phyloP scores from a whole-genome alignment of 306 rosid species.

The Pachyrhizus erosus region DNA sequence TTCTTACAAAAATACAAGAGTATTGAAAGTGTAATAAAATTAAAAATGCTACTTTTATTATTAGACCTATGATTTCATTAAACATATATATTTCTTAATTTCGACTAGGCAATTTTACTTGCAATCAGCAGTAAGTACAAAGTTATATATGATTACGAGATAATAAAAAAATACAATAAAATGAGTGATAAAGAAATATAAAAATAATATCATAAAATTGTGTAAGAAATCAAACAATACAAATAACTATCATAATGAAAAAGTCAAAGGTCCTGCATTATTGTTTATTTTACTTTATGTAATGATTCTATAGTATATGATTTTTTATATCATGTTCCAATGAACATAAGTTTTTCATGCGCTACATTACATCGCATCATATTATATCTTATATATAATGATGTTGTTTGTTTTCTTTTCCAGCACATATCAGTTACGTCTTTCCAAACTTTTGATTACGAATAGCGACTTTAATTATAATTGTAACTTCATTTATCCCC shows the following conservation, averaged over 20 bases:
- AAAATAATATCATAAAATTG: neutral
- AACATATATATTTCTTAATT: too few relatives aligned
- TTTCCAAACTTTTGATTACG: neutral
- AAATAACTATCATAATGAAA: neutral
- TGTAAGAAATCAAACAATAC: neutral
- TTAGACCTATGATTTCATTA: too few relatives aligned
- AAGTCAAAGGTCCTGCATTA: constrained; percentile 40
- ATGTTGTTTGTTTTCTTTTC: neutral
- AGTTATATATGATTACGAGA: neutral
- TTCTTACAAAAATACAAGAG: too few relatives aligned
- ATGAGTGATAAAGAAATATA: neutral
- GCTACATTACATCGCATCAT: neutral
- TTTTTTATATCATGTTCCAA: neutral
- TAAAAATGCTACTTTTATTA: too few relatives aligned
- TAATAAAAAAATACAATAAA: neutral
- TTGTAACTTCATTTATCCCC: neutral
- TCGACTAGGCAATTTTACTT: too few relatives aligned
- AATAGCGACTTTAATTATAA: neutral
- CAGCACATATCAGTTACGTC: neutral
- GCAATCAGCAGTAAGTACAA: too few relatives aligned
- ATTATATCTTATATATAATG: neutral
- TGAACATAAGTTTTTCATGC: neutral
- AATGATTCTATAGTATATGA: neutral
- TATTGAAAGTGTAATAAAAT: too few relatives aligned
- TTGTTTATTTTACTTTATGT: neutral